phyloP scores from a whole-genome alignment of 1,284 basidiomycete species.

The Abortiporus biennis region DNA sequence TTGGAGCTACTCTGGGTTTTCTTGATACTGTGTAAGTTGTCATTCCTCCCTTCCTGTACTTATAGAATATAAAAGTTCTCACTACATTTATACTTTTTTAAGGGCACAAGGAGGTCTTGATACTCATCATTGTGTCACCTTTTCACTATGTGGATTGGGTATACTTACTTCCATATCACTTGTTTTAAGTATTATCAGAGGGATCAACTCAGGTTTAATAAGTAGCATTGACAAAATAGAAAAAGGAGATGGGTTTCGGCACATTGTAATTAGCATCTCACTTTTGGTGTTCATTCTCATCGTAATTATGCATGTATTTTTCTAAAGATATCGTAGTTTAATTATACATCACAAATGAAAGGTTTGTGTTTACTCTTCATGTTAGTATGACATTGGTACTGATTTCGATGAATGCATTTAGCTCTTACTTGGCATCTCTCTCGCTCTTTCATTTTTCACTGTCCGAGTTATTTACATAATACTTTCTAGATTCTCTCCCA shows the following conservation, averaged over 20 bases:
- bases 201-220: slow-evolving; percentile 11
- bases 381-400: background rate
- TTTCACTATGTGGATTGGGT: slow-evolving; percentile 29
- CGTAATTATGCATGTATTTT: slow-evolving; percentile 34
- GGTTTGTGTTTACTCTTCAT: slow-evolving; percentile 22
- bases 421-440: slow-evolving; percentile 46
- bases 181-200: slow-evolving; percentile 46
- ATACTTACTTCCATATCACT: slow-evolving; percentile 37
- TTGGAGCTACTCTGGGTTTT: slow-evolving; percentile 53
- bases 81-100: slow-evolving; percentile 16
- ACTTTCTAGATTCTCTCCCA: slow-evolving; percentile 38
- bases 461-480: slow-evolving; percentile 49
- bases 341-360: slow-evolving; percentile 47
- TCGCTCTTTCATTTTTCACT: slow-evolving; percentile 52
- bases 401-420: slow-evolving; percentile 17
- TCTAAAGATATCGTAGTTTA: slow-evolving; percentile 40
- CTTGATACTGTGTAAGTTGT: slow-evolving; percentile 52
- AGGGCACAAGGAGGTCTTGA: slow-evolving; percentile 18
- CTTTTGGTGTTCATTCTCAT: slow-evolving; percentile 39
- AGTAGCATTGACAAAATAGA: slow-evolving; percentile 11
- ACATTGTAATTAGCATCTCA: slow-evolving; percentile 44
- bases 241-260: slow-evolving; percentile 31
- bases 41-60: no score
- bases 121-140: slow-evolving; percentile 14
- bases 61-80: slow-evolving; percentile 3